Evolutionary conservation across 441 rosid genomes (phyloP).

Genomic region (Pelargonium citronellum): DNA sequence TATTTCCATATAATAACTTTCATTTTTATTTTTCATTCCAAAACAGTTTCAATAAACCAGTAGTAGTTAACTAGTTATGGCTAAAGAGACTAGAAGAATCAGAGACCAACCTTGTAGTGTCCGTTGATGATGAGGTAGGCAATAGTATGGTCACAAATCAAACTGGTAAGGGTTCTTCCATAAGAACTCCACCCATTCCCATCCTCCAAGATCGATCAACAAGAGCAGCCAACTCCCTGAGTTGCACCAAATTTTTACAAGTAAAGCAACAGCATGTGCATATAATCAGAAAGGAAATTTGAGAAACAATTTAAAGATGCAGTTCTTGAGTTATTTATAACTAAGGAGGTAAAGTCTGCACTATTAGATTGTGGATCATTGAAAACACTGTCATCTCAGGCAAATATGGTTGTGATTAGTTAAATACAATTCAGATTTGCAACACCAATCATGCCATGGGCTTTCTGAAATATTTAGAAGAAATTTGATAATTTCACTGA

Average conservation of each 20-base stretch:
- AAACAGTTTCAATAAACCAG: neutral
- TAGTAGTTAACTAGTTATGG: neutral
- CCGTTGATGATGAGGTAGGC: slow-evolving; percentile 9
- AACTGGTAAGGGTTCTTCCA: slow-evolving; percentile 44
- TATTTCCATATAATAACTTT: too few species aligned
- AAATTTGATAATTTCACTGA: neutral
- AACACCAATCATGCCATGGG: neutral
- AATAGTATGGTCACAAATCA: slow-evolving; percentile 20
- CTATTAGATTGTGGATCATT: slow-evolving; percentile 9
- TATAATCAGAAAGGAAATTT: slow-evolving; percentile 9
- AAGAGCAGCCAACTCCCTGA: slow-evolving; percentile 64
- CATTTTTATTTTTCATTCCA: neutral
- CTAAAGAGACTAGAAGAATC: neutral
- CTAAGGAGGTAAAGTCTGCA: slow-evolving; percentile 5
- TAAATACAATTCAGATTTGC: slow-evolving; percentile 11
- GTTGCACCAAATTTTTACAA: slow-evolving; percentile 17
- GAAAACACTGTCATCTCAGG: neutral
- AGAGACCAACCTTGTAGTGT: slow-evolving; percentile 32
- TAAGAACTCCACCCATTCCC: slow-evolving; percentile 76
- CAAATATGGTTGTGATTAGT: neutral
- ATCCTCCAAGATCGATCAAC: slow-evolving; percentile 87
- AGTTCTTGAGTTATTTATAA: neutral
- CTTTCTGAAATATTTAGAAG: neutral
- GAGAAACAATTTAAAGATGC: neutral
- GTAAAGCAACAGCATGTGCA: slow-evolving; percentile 5